phyloP scores from a whole-genome alignment of 2,329 filamentous ascomycete species.

The Scedosporium aurantiacum region DNA sequence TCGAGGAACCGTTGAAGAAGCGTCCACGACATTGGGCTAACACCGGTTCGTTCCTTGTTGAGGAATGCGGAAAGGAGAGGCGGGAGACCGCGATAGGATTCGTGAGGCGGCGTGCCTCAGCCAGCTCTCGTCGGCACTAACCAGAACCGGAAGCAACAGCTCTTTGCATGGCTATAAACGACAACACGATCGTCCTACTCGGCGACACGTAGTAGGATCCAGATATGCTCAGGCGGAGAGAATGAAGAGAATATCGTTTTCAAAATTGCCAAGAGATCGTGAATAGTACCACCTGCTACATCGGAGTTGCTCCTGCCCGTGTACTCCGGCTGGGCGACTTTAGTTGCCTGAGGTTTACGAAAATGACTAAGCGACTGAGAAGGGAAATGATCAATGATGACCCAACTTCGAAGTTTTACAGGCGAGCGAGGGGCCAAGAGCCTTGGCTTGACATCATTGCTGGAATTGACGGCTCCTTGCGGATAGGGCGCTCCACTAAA shows the following conservation, averaged over 20 bases:
- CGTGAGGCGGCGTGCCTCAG: constrained; percentile 25
- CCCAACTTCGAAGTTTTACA: neutral
- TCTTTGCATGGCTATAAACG: constrained; percentile 16
- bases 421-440: neutral
- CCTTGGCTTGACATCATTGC: constrained; percentile 1
- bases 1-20: constrained; percentile 83
- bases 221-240: neutral
- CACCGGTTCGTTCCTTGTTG: constrained; percentile 17
- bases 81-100: constrained; percentile 12
- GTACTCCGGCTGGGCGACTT: neutral
- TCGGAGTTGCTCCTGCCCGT: neutral
- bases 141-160: constrained; percentile 12
- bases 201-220: neutral
- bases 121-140: constrained; percentile 24
- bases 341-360: constrained; percentile 1
- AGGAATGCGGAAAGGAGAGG: constrained; percentile 19
- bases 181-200: neutral
- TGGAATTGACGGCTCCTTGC: neutral
- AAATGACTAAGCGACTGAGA: neutral
- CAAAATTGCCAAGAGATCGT: neutral
- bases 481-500: neutral
- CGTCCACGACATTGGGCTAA: constrained; percentile 63
- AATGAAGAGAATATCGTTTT: neutral
- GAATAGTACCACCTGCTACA: neutral
- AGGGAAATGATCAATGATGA: neutral